Base-by-base conservation (phyloP, 495 filamentous ascomycete genomes). In the Ramalina intermedia region DNA sequence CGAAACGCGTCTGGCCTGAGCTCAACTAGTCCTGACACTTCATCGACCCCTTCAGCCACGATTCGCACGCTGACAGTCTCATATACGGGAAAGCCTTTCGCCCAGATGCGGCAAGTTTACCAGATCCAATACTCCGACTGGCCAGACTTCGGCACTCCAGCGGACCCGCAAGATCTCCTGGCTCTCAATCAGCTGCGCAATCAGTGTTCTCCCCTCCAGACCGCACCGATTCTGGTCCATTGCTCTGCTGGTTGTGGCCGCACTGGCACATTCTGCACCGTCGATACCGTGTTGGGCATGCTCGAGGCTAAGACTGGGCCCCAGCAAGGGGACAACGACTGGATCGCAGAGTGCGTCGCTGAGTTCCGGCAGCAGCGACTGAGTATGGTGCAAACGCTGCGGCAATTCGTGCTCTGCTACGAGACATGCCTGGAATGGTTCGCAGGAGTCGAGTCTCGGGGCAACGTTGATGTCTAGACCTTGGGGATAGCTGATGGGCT, bases 71-170 rank as follows among this genome's bases (percentile, higher is more conserved):
- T 98, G 59, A 81, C 84, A 2, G 68, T 98, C 36, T 78, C 78
- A 26, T 85, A 96, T 59, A 68, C 80, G 5, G 66, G 71, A 2
- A 74, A 82, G 29, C 91, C 91, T 0, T 98, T 94, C 58, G 73
- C 77, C 40, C 85, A 85, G 2, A 81, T 95, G 39, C 82, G 91
- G 21, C 88, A 96, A 64, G 85, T 98, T 58, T 95, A 87, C 0
- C 91, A 98, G 50, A 72, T 98, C 2, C 93, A 98, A 51, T 96
- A 94, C 58, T 79, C 87, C 8, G 81, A 79, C 13, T 98, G 91
- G 91, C 91, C 93, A 1, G 91, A 98, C 62, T 95, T 96, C 59
- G 91, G 93, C 35, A 82, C 90, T 0, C 91, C 89, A 0, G 89
- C 91, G 6, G 84, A 90, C 50, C 86, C 91, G 3, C 72, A 74